Evolutionary conservation across 441 rosid species (phyloP), one percentile per base, ranked within the genome.

Genomic region (Gossypium davidsonii): DNA sequence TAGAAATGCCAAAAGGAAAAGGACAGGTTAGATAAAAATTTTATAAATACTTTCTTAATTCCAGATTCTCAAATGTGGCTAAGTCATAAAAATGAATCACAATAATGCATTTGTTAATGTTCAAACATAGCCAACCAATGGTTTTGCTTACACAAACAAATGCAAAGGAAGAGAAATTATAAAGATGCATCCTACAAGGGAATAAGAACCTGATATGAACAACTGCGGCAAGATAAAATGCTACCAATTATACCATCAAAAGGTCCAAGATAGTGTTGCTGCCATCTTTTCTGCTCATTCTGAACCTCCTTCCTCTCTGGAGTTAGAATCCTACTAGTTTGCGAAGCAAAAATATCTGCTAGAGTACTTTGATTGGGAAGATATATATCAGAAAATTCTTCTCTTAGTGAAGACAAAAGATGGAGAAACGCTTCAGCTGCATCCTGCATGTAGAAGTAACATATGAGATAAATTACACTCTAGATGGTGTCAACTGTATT

Each of bases 391-490:
- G 85, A 82, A 77, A 83, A 80, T 85, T 94, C 97, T 75, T 86
- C 87, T 83, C 92, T 88, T 78, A 94, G 70, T 71, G 94, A 90
- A 25, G 90, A 84, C 28, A 89, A 78, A 7, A 94, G 83, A 84
- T 86, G 97, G 85, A 90, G 91, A 77, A 92, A 83, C 18, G 98
- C 98, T 88, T 94, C 98, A 34, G 86, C 90, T 53, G 98, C 97
- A 83, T 94, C 97, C 98, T 94, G 79, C 53, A 64, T 65, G 71
- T 56, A 18, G 23, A 51, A 56, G 61, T 21, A 56, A 83, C 63
- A 73, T 63, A 83, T 11, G 60, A 68, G 37, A 71, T 68, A 67
- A 78, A 68, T 68, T 72, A 72, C 73, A 65, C 63, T 71, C 23
- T 12, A 23, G 42, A 62, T 64, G 23, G 55, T 5, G 49, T 65